phyloP scores from a whole-genome alignment of 768 basidiomycete species.

The Boletus rex-veris region DNA sequence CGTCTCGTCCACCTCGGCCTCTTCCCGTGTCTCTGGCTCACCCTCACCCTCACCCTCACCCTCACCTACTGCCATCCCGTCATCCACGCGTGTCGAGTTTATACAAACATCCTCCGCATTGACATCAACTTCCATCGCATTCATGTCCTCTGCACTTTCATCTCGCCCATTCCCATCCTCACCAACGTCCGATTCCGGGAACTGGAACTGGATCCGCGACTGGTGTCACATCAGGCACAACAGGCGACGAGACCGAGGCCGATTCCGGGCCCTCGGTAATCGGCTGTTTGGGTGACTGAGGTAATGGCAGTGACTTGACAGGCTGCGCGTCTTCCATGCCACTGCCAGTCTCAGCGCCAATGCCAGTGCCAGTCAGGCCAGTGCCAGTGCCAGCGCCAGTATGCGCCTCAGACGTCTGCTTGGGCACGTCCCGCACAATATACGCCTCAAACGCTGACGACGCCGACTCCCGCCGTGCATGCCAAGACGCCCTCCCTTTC shows the following conservation, averaged over 20 bases:
- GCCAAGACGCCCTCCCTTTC: not conserved
- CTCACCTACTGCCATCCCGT: not conserved
- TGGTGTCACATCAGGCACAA: not conserved
- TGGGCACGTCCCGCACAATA: slow-evolving; percentile 13
- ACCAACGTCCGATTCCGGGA: not conserved
- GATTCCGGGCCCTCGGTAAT: not conserved
- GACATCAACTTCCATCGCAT: not conserved
- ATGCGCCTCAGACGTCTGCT: not conserved
- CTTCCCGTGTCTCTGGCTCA: not conserved
- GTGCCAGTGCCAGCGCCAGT: not conserved
- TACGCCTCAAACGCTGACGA: slow-evolving; percentile 16
- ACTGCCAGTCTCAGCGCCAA: too few species aligned
- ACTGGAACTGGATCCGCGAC: not conserved
- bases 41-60: not conserved
- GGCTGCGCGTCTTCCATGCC: not conserved
- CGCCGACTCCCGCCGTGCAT: slow-evolving; percentile 10
- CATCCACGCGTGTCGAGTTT: not conserved
- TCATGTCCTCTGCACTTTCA: not conserved
- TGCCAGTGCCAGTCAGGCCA: not conserved
- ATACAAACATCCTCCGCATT: not conserved
- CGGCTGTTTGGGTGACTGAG: not conserved
- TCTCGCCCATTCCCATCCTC: not conserved
- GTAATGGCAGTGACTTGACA: not conserved
- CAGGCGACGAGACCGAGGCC: not conserved
- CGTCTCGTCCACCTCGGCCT: slow-evolving; percentile 7